Evolutionary conservation across 2,329 filamentous ascomycete species (phyloP).

Genomic region (Phaeosphaeriaceae sp.): DNA sequence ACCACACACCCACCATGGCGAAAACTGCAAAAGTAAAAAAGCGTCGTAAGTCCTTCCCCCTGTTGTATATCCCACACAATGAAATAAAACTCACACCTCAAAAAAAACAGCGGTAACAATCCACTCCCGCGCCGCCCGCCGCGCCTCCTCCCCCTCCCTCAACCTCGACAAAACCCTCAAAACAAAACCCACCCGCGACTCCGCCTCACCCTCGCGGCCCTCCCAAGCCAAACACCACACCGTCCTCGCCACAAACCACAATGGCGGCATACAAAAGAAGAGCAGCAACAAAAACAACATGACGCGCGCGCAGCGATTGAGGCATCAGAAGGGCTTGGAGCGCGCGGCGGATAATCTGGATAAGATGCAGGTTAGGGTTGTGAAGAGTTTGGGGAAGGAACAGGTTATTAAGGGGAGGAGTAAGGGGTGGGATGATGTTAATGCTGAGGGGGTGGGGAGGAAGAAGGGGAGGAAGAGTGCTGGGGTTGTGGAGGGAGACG

Average conservation of each 20-base stretch:
- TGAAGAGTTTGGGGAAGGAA: slow-evolving; percentile 57
- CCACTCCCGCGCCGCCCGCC: slow-evolving; percentile 76
- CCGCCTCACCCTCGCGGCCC: slow-evolving; percentile 33
- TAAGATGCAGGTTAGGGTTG: slow-evolving; percentile 62
- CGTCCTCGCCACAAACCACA: slow-evolving; percentile 67
- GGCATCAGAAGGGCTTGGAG: slow-evolving; percentile 57
- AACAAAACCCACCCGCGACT: slow-evolving; percentile 45
- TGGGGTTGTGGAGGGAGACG: slow-evolving; percentile 22
- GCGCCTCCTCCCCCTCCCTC: slow-evolving; percentile 73
- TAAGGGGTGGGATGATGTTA: slow-evolving; percentile 49
- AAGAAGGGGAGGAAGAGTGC: slow-evolving; percentile 23
- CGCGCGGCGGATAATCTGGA: slow-evolving; percentile 61
- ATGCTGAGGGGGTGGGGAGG: slow-evolving; percentile 28
- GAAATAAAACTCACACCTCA: slow-evolving; percentile 20
- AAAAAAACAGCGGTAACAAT: slow-evolving; percentile 67
- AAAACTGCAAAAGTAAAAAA: slow-evolving; percentile 57
- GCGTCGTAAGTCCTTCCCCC: no score
- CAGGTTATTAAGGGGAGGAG: slow-evolving; percentile 58
- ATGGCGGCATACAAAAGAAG: slow-evolving; percentile 76
- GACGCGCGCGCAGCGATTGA: slow-evolving; percentile 59
- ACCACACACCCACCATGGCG: slow-evolving; percentile 41
- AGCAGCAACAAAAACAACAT: slow-evolving; percentile 54
- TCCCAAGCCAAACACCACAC: slow-evolving; percentile 55
- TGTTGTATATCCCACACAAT: background rate
- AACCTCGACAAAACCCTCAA: slow-evolving; percentile 75